Conservation (phyloP, 208 protist species). For the Novymonas esmeraldas region DNA sequence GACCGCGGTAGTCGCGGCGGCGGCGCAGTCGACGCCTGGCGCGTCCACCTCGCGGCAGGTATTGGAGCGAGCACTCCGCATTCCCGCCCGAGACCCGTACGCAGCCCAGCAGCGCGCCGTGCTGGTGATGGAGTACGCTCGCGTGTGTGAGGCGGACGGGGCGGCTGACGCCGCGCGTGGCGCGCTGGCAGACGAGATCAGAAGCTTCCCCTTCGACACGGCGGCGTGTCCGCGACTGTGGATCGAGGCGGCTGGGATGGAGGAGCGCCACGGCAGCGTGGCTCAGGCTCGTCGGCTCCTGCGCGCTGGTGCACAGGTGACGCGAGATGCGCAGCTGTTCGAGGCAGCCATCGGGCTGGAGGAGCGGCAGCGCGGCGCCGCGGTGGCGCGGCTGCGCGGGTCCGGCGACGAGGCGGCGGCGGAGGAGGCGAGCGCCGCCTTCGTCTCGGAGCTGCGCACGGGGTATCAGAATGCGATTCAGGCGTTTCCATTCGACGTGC, state of each 20-base stretch:
- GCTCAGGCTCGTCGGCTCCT: constrained; percentile 66
- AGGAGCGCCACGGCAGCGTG: constrained; percentile 61
- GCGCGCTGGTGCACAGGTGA: constrained; percentile 55
- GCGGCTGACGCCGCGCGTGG: constrained; percentile 45
- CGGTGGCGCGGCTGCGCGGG: constrained; percentile 1
- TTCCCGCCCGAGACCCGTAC: constrained; percentile 37
- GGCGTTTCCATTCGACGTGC: constrained; percentile 56
- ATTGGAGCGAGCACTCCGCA: constrained; percentile 21
- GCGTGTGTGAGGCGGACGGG: constrained; percentile 31
- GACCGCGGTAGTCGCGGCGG: background rate
- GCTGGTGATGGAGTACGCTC: constrained; percentile 76
- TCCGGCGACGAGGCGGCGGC: background rate
- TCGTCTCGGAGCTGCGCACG: constrained; percentile 32
- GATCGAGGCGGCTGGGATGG: constrained; percentile 75
- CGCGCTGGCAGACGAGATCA: constrained; percentile 59
- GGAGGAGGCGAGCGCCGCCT: constrained; percentile 25
- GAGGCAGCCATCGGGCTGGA: constrained; percentile 44
- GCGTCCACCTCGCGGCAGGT: constrained; percentile 16
- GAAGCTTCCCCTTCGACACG: constrained; percentile 69
- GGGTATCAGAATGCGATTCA: constrained; percentile 67
- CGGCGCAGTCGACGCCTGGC: background rate
- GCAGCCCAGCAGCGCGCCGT: constrained; percentile 70
- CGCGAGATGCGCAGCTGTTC: constrained; percentile 46
- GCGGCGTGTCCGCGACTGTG: constrained; percentile 74
- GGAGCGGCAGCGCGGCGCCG: constrained; percentile 25